A percentile compares a stretch with the other conserved stretches of the same genome.
These are phyloP conservation scores for Polytrichum commune DNA, from an alignment of 225 moss, liverwort and hornwort species.

Conservation along the genomic window DNA sequence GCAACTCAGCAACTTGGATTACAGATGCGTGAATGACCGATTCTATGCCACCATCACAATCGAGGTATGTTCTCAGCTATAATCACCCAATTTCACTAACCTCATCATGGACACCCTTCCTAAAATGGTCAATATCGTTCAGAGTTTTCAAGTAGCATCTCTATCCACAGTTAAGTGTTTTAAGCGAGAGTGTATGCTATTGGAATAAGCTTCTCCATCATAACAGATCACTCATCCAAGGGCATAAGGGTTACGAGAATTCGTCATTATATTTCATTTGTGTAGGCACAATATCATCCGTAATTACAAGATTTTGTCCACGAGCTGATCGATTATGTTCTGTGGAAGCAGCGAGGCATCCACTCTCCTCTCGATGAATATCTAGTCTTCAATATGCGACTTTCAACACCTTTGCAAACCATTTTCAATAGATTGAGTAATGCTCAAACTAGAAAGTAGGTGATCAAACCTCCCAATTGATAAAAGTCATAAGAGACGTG, in stretches of 20 bases:
- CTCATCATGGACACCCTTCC: background rate
- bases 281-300: too few relatives aligned
- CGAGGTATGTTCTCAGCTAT: background rate
- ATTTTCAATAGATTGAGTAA: too few relatives aligned
- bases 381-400: too few relatives aligned
- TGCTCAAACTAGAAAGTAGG: too few relatives aligned
- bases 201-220: background rate
- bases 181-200: background rate
- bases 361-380: too few relatives aligned
- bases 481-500: too few relatives aligned
- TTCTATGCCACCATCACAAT: constrained; percentile 30
- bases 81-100: background rate
- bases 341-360: background rate
- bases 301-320: background rate
- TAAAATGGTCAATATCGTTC: too few relatives aligned
- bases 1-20: constrained; percentile 28
- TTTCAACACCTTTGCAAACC: too few relatives aligned
- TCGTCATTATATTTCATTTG: too few relatives aligned
- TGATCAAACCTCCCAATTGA: too few relatives aligned
- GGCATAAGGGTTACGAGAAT: background rate
- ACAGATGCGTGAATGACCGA: constrained; percentile 9
- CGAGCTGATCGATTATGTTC: background rate
- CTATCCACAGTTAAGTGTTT: background rate
- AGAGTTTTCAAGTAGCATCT: background rate
- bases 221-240: background rate